Base-by-base conservation (phyloP, 108 stramenopile species). In the Seminavis robusta region DNA sequence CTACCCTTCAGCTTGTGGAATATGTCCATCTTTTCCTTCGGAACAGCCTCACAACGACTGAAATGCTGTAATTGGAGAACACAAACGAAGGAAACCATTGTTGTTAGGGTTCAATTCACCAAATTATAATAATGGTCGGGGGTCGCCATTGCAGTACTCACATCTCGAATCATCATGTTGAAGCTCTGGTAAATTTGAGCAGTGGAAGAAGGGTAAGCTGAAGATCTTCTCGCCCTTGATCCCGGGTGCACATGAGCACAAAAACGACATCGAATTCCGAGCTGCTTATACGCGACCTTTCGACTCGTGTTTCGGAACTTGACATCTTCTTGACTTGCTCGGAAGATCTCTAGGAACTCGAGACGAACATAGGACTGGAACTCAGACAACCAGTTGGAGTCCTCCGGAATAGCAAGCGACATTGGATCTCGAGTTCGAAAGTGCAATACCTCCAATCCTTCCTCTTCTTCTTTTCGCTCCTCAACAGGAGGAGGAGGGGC, bases 131-230 rank as follows among this genome's bases (percentile, higher is more conserved):
- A n/a, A n/a, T n/a, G n/a, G n/a, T n/a, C n/a, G n/a, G n/a, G n/a
- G n/a, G n/a, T n/a, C n/a, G 37, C 71, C 72, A 17, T 62, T 50
- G 15, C 50, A 30, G 34, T 73, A 73, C 29, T 77, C 71, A 32
- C n/a, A n/a, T 77, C 71, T 5, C 71, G n/a, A 4, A 77, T 26
- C 71, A 77, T 77, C 76, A 73, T 77, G 2, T 66, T 73, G 2
- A 73, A 46, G 36, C 67, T 69, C 44, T 73, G 76, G 52, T 77
- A 72, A 38, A 77, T 72, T 29, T 71, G 76, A 43, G 49, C 38
- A 11, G 63, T 21, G 5, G 71, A 63, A 4, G 67, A 73, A 9
- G 76, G 76, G 42, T 63, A 73, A 40, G 66, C 67, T 15, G 71
- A 69, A 15, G 71, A 77, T 1, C 76, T 41, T 16, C 52, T 42